A percentile compares a stretch with the other conserved stretches of the same genome.
These are phyloP conservation scores for Termitomyces bulborhizus DNA, from an alignment of 768 basidiomycete species.

Conservation along the genomic window DNA sequence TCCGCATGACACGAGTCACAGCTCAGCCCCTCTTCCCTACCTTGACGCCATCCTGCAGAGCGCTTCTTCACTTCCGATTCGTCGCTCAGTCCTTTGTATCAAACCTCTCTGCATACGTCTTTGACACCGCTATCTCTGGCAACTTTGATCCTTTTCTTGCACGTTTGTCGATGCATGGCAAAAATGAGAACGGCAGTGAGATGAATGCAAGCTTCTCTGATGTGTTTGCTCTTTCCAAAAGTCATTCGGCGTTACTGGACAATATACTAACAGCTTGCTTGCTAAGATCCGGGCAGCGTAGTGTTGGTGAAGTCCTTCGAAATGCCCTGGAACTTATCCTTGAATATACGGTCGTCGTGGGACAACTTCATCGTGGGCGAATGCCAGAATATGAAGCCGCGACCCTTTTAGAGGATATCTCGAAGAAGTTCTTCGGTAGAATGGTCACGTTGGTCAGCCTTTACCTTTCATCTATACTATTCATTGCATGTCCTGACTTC, in stretches of 20 bases:
- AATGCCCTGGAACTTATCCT: conserved; percentile 59
- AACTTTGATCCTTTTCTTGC: conserved; percentile 69
- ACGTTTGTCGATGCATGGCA: conserved; percentile 22
- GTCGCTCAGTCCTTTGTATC: conserved; percentile 64
- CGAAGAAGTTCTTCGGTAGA: conserved; percentile 44
- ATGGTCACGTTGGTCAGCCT: conserved; percentile 51
- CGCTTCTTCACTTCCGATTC: conserved; percentile 68
- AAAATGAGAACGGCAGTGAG: conserved; percentile 5
- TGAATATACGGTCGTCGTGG: conserved; percentile 59
- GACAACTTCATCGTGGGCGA: conserved; percentile 47
- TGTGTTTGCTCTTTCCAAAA: conserved; percentile 63
- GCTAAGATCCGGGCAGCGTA: conserved; percentile 60
- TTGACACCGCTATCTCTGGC: conserved; percentile 75
- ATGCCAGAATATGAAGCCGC: conserved; percentile 65
- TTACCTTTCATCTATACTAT: not conserved
- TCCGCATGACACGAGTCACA: conserved; percentile 49
- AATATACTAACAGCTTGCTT: conserved; percentile 74
- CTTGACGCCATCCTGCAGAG: conserved; percentile 40
- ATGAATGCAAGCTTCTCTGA: conserved; percentile 42
- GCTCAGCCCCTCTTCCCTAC: conserved; percentile 53
- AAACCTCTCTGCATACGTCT: conserved; percentile 64
- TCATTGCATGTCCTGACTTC: conserved; percentile 3
- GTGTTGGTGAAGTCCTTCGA: conserved; percentile 58
- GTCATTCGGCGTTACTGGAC: conserved; percentile 66
- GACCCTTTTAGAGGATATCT: conserved; percentile 47